Conservation (phyloP, 768 basidiomycete genomes). For the Tulasnella sp. region DNA sequence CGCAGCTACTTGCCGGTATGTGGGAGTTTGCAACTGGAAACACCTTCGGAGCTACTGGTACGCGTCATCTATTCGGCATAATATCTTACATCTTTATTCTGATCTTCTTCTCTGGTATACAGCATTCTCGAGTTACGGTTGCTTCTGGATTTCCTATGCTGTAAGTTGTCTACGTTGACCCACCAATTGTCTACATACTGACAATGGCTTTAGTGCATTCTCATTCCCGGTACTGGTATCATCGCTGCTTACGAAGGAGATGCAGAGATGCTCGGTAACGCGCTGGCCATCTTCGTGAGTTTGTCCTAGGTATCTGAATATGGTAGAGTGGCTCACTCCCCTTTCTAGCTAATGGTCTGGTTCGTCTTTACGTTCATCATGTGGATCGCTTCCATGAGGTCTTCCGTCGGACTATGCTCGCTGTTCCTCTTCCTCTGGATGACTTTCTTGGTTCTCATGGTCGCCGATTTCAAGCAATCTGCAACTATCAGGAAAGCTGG, state of each 20-base stretch:
- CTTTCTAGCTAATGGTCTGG: constrained; percentile 47
- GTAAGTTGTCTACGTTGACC: no score
- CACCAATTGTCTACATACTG: no score
- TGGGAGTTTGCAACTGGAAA: constrained; percentile 45
- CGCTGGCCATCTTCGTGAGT: constrained; percentile 46
- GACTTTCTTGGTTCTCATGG: constrained; percentile 39
- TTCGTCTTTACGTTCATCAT: constrained; percentile 41
- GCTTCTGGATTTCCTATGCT: constrained; percentile 80
- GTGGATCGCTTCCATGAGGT: constrained; percentile 37
- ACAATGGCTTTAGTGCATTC: no score
- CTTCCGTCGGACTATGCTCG: constrained; percentile 36
- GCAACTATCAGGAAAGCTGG: constrained; percentile 23
- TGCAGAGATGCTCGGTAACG: constrained; percentile 35
- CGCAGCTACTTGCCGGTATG: constrained; percentile 79
- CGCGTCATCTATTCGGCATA: background rate
- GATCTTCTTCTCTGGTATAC: background rate
- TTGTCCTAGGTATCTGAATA: background rate
- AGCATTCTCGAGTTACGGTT: constrained; percentile 76
- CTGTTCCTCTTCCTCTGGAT: constrained; percentile 42
- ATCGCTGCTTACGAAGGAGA: constrained; percentile 34
- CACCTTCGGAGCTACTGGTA: constrained; percentile 17
- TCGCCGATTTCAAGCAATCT: constrained; percentile 28
- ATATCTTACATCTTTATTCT: constrained; percentile 1
- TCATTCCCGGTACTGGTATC: constrained; percentile 59
- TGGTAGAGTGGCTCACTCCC: background rate